phyloP scores from a whole-genome alignment of 768 basidiomycete species.

The Pisolithus microcarpus region DNA sequence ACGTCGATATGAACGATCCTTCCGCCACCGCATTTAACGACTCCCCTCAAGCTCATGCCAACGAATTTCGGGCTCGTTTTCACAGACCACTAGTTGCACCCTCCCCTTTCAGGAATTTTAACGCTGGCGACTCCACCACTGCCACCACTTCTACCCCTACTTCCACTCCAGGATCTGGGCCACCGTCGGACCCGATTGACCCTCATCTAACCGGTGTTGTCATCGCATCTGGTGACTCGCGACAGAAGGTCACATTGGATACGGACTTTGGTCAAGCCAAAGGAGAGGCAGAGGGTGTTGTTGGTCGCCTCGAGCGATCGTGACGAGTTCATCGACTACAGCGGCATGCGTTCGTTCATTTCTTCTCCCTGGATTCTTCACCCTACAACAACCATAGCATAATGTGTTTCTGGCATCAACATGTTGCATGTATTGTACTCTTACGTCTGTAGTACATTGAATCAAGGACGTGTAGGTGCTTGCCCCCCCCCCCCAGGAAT shows the following conservation, averaged over 20 bases:
- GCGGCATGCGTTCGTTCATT: not conserved
- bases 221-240: constrained; percentile 15
- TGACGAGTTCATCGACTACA: constrained; percentile 1
- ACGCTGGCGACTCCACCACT: constrained; percentile 21
- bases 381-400: not conserved
- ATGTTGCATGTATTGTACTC: not conserved
- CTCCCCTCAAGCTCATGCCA: constrained; percentile 29
- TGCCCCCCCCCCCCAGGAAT: not conserved
- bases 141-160: constrained; percentile 28
- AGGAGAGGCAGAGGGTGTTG: constrained; percentile 17
- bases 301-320: constrained; percentile 14
- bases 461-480: not conserved
- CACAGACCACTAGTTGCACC: constrained; percentile 54
- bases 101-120: constrained; percentile 46
- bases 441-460: not conserved
- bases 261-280: constrained; percentile 17
- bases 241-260: constrained; percentile 20
- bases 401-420: not conserved
- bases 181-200: constrained; percentile 27
- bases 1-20: constrained; percentile 28
- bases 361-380: not conserved
- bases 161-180: constrained; percentile 29
- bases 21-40: constrained; percentile 20
- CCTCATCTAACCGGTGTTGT: constrained; percentile 26
- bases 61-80: constrained; percentile 62